Base-by-base conservation (phyloP, 2,329 filamentous ascomycete species). In the Alternaria arborescens region DNA sequence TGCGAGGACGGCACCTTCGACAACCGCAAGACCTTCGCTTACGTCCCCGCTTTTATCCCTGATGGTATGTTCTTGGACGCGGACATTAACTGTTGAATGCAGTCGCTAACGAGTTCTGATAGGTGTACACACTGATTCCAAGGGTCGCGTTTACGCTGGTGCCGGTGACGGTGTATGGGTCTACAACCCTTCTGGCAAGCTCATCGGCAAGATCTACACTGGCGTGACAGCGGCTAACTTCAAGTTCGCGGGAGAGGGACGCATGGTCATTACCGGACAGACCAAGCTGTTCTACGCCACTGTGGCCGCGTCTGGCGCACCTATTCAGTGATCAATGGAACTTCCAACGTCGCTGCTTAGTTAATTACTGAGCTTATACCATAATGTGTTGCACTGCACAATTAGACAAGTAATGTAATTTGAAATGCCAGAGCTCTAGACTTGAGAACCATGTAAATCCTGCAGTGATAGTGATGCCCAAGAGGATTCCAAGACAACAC, bases 101-200 rank as follows among this genome's bases (percentile, higher is more conserved):
- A 38, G 16, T 22, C 18, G 55, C 55, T 65, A 43, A 65, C 55
- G 40, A 24, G 26, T 14, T 32, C 20, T 12, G 30, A 50, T n/a
- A 66, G 65, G 63, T 47, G 60, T 71, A 5, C 65, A 70, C 53
- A 65, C 64, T 24, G 71, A 71, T 34, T 69, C 67, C 11, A 75
- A 82, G 12, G 87, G 87, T 1, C 86, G 88, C 52, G 81, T 89
- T 3, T 89, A 82, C 64, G 76, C 80, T 40, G 82, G 81, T 0
- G 83, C 82, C 57, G 79, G 77, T 3, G 83, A 83, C 57, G 84
- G 84, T 11, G 73, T 86, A n/a, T 82, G 84, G 61, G 77, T 86
- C 3, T 86, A 81, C 79, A 82, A 76, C 46, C 61, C 78, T 1
- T 79, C 76, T 4, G 83, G 83, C 5, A 74, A 74, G 22, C 73